These are phyloP conservation scores for Jaenimonas drosophilae DNA, from an alignment of 208 protist species.

Conservation along the genomic window DNA sequence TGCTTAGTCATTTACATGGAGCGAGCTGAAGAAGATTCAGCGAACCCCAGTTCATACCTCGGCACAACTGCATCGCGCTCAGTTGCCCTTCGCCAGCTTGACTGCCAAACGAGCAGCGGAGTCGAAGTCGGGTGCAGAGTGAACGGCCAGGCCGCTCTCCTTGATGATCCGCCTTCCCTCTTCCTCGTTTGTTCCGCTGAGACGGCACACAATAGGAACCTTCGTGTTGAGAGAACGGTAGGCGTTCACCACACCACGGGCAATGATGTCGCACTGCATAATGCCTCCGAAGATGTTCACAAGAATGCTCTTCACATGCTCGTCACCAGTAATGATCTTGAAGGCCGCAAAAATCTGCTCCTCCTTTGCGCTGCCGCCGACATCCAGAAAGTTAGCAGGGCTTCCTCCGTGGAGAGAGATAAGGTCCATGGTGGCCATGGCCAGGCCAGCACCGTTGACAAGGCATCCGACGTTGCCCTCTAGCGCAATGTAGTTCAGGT, in stretches of 20 bases:
- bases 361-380: conserved; percentile 92
- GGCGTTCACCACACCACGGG: conserved; percentile 93
- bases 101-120: conserved; percentile 69
- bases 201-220: conserved; percentile 92
- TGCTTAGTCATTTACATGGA: too few species aligned
- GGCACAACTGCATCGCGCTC: background rate
- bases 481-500: conserved; percentile 99
- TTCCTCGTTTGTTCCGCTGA: conserved; percentile 94
- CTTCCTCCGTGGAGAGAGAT: conserved; percentile 97
- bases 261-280: conserved; percentile 98
- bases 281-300: conserved; percentile 99
- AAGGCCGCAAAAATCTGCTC: conserved; percentile 96
- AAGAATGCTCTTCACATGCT: conserved; percentile 93
- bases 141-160: conserved; percentile 75
- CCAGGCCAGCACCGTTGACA: conserved; percentile 98
- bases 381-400: conserved; percentile 99
- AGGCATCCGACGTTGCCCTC: conserved; percentile 98
- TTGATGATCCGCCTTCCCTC: conserved; percentile 92
- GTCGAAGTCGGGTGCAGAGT: conserved; percentile 79
- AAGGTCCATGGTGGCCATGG: conserved; percentile 99
- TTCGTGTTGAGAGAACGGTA: conserved; percentile 75
- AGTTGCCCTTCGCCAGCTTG: conserved; percentile 24
- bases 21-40: too few species aligned
- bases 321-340: conserved; percentile 95
- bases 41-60: too few species aligned